These are phyloP conservation scores for Pythium graminicola DNA, from an alignment of 352 stramenopile genomes.

Conservation along the genomic window DNA sequence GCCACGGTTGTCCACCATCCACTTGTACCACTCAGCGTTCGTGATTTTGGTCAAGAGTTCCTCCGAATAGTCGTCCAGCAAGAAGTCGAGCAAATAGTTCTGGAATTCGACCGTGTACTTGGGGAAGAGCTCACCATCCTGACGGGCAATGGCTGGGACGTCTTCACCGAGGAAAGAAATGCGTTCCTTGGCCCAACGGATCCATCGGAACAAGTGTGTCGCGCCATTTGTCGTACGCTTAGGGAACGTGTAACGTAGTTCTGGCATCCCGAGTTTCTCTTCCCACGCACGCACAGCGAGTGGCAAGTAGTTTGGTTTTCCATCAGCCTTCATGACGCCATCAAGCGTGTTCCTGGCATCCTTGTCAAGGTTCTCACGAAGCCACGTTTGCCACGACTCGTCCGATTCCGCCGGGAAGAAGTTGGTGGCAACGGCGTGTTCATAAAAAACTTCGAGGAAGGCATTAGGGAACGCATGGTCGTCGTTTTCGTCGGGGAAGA, in stretches of 20 bases:
- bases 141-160: slow-evolving; percentile 37
- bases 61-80: slow-evolving; percentile 63
- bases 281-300: slow-evolving; percentile 59
- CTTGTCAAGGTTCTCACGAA: slow-evolving; percentile 52
- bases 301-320: slow-evolving; percentile 51
- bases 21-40: slow-evolving; percentile 69
- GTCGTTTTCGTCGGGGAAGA: slow-evolving; percentile 58
- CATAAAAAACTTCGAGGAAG: slow-evolving; percentile 55
- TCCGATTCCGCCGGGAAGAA: slow-evolving; percentile 55
- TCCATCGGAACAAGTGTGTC: slow-evolving; percentile 67
- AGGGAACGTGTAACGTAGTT: slow-evolving; percentile 63
- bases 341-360: slow-evolving; percentile 39
- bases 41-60: slow-evolving; percentile 45
- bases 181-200: slow-evolving; percentile 78
- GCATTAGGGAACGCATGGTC: slow-evolving; percentile 50
- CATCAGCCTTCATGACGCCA: slow-evolving; percentile 34
- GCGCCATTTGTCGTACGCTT: slow-evolving; percentile 59
- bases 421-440: slow-evolving; percentile 44
- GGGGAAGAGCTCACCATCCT: slow-evolving; percentile 48
- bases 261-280: slow-evolving; percentile 35
- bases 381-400: slow-evolving; percentile 46
- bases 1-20: slow-evolving; percentile 55
- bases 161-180: slow-evolving; percentile 52
- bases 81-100: slow-evolving; percentile 43
- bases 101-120: slow-evolving; percentile 64